Evolutionary conservation across 2,329 filamentous ascomycete species (phyloP).

Genomic region (Ceratocystis smalleyi): DNA sequence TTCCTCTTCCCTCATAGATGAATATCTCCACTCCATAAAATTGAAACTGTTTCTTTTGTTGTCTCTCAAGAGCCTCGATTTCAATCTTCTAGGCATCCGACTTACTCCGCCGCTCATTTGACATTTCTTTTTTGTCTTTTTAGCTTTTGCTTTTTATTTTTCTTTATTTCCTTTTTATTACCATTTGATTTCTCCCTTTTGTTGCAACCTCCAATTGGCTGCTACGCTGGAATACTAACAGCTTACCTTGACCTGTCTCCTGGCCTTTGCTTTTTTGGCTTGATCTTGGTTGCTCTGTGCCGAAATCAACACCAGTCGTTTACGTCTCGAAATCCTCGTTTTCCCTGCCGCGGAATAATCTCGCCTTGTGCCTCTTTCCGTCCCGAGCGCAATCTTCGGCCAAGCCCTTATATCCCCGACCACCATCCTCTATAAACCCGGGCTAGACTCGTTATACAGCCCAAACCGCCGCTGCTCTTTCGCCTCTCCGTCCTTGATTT

Average conservation of each 20-base stretch:
- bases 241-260: background rate
- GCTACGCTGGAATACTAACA: background rate
- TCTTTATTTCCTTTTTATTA: background rate
- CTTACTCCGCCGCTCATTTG: conserved; percentile 16
- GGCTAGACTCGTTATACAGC: background rate
- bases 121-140: background rate
- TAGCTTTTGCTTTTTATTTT: conserved; percentile 5
- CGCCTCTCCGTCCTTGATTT: background rate
- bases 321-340: background rate
- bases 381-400: conserved; percentile 15
- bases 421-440: background rate
- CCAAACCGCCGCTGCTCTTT: background rate
- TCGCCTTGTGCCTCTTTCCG: conserved; percentile 1
- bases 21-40: conserved; percentile 3
- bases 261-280: background rate
- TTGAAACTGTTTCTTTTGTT: conserved; percentile 3
- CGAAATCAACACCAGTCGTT: background rate
- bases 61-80: background rate
- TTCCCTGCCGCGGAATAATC: background rate
- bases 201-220: background rate
- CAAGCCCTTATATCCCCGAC: conserved; percentile 15
- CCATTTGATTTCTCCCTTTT: conserved; percentile 4
- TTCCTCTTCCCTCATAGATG: background rate
- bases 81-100: conserved; percentile 3
- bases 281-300: background rate